These are phyloP conservation scores for Aspergillus sp. DNA, from an alignment of 2,329 filamentous ascomycete species.

Conservation along the genomic window DNA sequence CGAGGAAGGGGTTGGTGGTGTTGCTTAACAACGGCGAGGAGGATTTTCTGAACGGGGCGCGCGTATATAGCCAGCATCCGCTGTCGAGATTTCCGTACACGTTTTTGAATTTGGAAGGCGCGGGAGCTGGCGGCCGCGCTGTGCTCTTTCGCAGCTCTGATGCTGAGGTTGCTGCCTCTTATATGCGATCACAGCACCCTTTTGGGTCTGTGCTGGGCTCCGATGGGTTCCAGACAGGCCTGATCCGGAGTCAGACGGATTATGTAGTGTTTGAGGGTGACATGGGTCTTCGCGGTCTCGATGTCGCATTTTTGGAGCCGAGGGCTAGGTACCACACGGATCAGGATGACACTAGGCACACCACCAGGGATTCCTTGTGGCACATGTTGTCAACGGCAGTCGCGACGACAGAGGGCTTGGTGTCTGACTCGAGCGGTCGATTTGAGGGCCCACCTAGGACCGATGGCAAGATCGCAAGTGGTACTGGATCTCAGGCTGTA, in stretches of 20 bases:
- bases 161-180: slow-evolving; percentile 78
- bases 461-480: slow-evolving; percentile 64
- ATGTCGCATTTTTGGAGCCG: slow-evolving; percentile 88
- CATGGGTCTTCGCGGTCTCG: slow-evolving; percentile 80
- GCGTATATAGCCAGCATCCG: slow-evolving; percentile 79
- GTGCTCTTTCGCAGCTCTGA: slow-evolving; percentile 87
- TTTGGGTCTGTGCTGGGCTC: slow-evolving; percentile 80
- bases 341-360: slow-evolving; percentile 80
- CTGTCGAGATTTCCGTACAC: slow-evolving; percentile 77
- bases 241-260: slow-evolving; percentile 85
- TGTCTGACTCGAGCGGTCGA: slow-evolving; percentile 63
- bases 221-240: slow-evolving; percentile 77
- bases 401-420: slow-evolving; percentile 69
- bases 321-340: slow-evolving; percentile 86
- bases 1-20: slow-evolving; percentile 76
- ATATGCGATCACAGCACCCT: slow-evolving; percentile 69
- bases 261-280: slow-evolving; percentile 78
- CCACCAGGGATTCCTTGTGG: slow-evolving; percentile 69
- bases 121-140: slow-evolving; percentile 85
- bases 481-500: slow-evolving; percentile 68
- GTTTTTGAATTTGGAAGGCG: slow-evolving; percentile 93
- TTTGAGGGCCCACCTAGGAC: slow-evolving; percentile 64
- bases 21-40: slow-evolving; percentile 96
- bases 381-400: slow-evolving; percentile 90
- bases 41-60: slow-evolving; percentile 84